A percentile compares a stretch with the other conserved stretches of the same genome.
phyloP scores from a whole-genome alignment of 2,329 filamentous ascomycete genomes.

The Whalleya microplaca region DNA sequence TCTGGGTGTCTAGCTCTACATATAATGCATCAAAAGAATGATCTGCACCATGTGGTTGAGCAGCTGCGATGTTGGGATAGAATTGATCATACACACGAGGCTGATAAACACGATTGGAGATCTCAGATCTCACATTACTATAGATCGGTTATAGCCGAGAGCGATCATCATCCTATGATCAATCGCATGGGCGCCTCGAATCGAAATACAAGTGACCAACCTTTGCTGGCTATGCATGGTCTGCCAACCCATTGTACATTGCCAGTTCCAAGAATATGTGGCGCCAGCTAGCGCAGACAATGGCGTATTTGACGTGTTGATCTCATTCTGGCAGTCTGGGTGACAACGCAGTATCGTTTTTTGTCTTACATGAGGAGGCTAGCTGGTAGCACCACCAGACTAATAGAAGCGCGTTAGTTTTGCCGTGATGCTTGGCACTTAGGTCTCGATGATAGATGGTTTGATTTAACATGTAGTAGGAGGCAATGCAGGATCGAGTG shows the following conservation, averaged over 20 bases:
- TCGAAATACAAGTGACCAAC: background rate
- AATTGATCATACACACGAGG: background rate
- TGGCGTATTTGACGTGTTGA: slow-evolving; percentile 8
- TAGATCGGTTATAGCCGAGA: background rate
- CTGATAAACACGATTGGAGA: background rate
- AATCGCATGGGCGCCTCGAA: background rate
- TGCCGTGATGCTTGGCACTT: background rate
- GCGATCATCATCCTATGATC: background rate
- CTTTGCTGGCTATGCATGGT: background rate
- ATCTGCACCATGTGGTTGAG: background rate
- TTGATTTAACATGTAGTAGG: background rate
- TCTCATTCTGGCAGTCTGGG: slow-evolving; percentile 6
- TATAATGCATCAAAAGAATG: background rate
- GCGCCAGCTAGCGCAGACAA: slow-evolving; percentile 1
- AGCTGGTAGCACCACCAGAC: background rate
- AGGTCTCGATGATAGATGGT: background rate
- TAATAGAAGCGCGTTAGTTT: background rate
- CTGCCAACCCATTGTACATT: background rate
- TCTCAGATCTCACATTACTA: background rate
- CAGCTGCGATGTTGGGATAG: background rate
- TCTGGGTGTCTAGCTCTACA: no score
- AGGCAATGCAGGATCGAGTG: background rate
- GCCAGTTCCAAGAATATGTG: background rate
- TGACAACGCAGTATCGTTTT: background rate
- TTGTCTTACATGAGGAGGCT: background rate